Conservation (phyloP, 2,329 filamentous ascomycete species). For the Seiridium cupressi region DNA sequence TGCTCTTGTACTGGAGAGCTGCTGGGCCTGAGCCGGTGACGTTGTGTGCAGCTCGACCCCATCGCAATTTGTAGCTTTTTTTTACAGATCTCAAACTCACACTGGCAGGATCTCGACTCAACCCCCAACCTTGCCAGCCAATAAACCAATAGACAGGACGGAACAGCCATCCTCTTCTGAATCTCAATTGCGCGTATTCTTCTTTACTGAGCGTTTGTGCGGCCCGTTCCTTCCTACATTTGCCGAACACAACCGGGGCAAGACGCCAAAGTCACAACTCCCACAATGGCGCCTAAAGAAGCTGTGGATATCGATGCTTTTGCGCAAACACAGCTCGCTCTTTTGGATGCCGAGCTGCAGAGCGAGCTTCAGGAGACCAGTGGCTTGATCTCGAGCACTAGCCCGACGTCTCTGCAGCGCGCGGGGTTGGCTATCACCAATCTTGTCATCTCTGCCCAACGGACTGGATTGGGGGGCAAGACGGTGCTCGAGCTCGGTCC, state of each 20-base stretch:
- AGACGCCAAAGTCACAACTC: not conserved
- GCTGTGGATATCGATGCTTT: slow-evolving; percentile 66
- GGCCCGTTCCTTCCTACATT: no score
- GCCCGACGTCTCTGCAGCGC: slow-evolving; percentile 67
- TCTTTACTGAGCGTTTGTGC: no score
- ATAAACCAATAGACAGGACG: no score
- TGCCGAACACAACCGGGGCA: not conserved
- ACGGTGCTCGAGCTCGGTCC: slow-evolving; percentile 78
- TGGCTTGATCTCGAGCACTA: slow-evolving; percentile 63
- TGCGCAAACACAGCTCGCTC: slow-evolving; percentile 66
- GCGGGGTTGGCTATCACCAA: slow-evolving; percentile 79
- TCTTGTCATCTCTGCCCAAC: slow-evolving; percentile 69
- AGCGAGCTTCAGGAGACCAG: slow-evolving; percentile 71
- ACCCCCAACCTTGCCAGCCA: no score
- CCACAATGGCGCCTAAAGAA: slow-evolving; percentile 33
- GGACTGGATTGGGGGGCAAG: slow-evolving; percentile 89
- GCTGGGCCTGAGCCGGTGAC: no score
- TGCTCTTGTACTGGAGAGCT: no score
- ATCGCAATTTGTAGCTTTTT: no score
- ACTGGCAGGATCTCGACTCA: no score
- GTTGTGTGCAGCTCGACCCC: no score
- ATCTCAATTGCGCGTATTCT: no score
- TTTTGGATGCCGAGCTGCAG: slow-evolving; percentile 70
- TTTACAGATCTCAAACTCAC: no score
- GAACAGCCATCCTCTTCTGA: no score